Base-by-base conservation (phyloP, 2,329 filamentous ascomycete genomes). In the Botrytis hyacinthi region DNA sequence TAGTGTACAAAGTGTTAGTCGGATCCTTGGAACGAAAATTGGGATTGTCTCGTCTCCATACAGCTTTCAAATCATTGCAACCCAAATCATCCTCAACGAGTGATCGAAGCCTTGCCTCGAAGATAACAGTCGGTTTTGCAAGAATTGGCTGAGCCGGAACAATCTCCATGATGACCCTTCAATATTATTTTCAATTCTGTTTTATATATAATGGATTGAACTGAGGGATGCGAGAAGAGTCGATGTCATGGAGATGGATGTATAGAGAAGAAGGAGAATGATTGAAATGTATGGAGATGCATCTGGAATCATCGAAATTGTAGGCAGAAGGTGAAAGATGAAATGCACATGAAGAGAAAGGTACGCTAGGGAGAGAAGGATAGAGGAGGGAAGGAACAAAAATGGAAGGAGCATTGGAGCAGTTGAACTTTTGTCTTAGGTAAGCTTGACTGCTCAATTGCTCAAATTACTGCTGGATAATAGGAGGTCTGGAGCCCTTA, bases 81-180 rank as follows among this genome's bases (percentile, higher is more conserved):
- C 22, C 29, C 37, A 57, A 44, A 1, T 69, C 48, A 57, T 69
- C 66, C n/a, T 69, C 66, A 26, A 57, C 29, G 22, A 22, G 32
- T 26, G 48, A 4, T 57, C 66, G 66, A 12, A 69, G 66, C 3
- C 37, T 40, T 42, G 48, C 66, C 37, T 69, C 48, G 16, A 69
- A 69, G 29, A 57, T 32, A 57, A 69, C 66, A 16, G 66, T 69
- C 35, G 66, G 66, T 8, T 42, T 69, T 9, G 29, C 48, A 16
- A 1, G 18, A 29, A 44, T 32, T 51, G n/a, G n/a, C 48, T 16
- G 66, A 18, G 7, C 40, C n/a, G 18, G n/a, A 9, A 69, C 7
- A 29, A 29, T 57, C 18, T 54, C 66, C 66, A 69, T 69, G 2
- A n/a, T 69, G 48, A 42, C 1, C 22, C 9, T 6, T 14, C 14